Evolutionary conservation across 495 filamentous ascomycete genomes (phyloP).

Genomic region (Pyrenopolyporus hunteri): DNA sequence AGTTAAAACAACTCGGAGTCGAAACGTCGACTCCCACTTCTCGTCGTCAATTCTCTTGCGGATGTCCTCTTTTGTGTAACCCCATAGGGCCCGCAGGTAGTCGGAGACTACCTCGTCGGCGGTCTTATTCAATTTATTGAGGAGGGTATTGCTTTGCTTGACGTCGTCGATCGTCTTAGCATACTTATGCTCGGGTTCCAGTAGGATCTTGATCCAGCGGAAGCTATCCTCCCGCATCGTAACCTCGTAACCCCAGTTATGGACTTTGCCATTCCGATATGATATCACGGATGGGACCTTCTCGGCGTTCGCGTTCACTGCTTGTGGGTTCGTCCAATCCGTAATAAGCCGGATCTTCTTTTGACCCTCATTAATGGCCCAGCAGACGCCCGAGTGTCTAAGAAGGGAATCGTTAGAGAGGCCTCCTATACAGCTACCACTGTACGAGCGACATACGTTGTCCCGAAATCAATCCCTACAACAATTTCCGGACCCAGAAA

Average conservation of each 20-base stretch:
- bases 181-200: background rate
- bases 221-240: background rate
- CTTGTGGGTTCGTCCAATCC: background rate
- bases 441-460: conserved; percentile 21
- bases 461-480: conserved; percentile 37
- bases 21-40: background rate
- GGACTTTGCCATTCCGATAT: background rate
- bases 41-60: conserved; percentile 2
- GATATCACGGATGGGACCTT: background rate
- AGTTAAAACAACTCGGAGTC: conserved; percentile 12
- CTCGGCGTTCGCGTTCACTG: background rate
- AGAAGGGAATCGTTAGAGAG: background rate
- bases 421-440: background rate
- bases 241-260: background rate
- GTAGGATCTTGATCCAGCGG: background rate
- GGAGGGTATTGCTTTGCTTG: background rate
- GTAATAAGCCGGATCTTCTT: background rate
- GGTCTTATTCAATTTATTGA: background rate
- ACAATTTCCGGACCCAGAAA: background rate
- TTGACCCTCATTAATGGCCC: conserved; percentile 12
- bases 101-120: conserved; percentile 3
- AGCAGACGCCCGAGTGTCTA: conserved; percentile 27
- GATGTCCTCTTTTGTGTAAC: conserved; percentile 16
- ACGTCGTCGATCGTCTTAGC: background rate
- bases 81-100: conserved; percentile 40